phyloP scores from a whole-genome alignment of 257 asterid species.

The Thymus quinquecostatus region DNA sequence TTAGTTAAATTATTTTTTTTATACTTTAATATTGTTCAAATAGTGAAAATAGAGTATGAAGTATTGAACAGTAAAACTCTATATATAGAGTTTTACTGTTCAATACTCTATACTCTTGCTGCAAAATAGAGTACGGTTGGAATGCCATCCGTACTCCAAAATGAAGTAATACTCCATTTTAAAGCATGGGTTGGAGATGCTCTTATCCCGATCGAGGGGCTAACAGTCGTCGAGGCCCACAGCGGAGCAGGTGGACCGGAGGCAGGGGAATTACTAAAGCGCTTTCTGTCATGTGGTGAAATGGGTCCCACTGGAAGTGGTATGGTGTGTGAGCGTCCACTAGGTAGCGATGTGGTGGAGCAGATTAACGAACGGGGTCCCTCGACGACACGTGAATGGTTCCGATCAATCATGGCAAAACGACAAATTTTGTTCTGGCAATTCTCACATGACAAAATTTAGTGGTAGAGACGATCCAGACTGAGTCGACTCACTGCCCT shows the following conservation, averaged over 20 bases:
- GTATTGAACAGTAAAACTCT: no score
- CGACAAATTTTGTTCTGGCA: conserved; percentile 28
- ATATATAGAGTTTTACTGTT: no score
- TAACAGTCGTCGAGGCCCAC: no score
- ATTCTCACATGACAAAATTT: conserved; percentile 16
- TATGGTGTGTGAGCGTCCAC: conserved; percentile 25
- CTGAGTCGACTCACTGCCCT: conserved; percentile 35
- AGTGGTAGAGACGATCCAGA: conserved; percentile 8
- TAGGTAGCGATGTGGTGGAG: background rate
- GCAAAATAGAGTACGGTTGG: no score
- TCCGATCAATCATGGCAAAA: background rate
- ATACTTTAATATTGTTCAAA: no score
- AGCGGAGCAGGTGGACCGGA: conserved; percentile 8
- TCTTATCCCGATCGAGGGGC: no score
- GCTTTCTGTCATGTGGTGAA: background rate
- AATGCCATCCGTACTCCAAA: no score
- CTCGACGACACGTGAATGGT: conserved; percentile 27
- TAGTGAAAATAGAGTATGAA: no score
- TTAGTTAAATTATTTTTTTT: no score
- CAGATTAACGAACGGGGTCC: conserved; percentile 15
- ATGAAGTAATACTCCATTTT: no score
- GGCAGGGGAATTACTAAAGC: background rate
- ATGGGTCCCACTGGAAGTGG: conserved; percentile 2
- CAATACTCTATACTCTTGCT: no score
- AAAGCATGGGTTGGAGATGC: no score